These are phyloP conservation scores for Violaceomyces palustris DNA, from an alignment of 1,284 basidiomycete genomes.

Conservation along the genomic window DNA sequence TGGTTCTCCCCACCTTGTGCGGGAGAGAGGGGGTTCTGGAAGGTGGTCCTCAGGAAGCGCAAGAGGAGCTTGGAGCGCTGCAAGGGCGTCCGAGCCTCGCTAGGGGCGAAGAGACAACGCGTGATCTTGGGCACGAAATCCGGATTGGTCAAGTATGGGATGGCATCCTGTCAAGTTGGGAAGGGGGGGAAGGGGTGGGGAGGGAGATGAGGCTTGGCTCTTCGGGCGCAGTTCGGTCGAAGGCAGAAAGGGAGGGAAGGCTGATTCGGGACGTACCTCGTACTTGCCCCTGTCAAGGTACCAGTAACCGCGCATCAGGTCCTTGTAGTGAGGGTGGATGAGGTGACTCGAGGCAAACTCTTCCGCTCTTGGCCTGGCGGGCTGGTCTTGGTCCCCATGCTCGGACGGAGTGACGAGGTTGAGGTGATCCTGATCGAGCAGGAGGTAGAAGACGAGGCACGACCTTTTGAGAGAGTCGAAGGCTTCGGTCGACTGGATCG, in stretches of 20 bases:
- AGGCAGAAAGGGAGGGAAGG: too few species aligned
- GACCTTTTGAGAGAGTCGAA: slow-evolving; percentile 33
- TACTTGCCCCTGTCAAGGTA: slow-evolving; percentile 30
- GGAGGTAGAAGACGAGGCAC: slow-evolving; percentile 28
- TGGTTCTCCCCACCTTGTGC: slow-evolving; percentile 10
- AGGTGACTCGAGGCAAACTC: slow-evolving; percentile 26
- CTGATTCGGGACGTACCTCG: slow-evolving; percentile 2
- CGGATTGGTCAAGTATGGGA: slow-evolving; percentile 17
- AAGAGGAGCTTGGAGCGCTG: slow-evolving; percentile 10
- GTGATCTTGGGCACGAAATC: slow-evolving; percentile 32
- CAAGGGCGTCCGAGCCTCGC: background rate
- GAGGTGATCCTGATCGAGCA: slow-evolving; percentile 20
- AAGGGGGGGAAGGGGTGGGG: too few species aligned
- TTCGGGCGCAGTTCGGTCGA: too few species aligned
- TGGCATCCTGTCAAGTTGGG: slow-evolving; percentile 7
- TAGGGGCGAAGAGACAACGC: slow-evolving; percentile 13
- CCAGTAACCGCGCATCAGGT: slow-evolving; percentile 37
- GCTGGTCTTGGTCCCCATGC: background rate
- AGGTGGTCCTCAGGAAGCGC: slow-evolving; percentile 26
- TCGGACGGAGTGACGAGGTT: background rate
- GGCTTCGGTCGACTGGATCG: slow-evolving; percentile 14
- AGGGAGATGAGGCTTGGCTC: too few species aligned
- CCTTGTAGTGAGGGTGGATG: slow-evolving; percentile 22
- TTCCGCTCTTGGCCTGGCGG: slow-evolving; percentile 5
- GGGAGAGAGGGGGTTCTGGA: slow-evolving; percentile 14